Percentiles rank a stretch among this genome's conserved stretches.
Conservation (phyloP, 2,329 filamentous ascomycete genomes). For the Exophiala phaeomuriformis region DNA sequence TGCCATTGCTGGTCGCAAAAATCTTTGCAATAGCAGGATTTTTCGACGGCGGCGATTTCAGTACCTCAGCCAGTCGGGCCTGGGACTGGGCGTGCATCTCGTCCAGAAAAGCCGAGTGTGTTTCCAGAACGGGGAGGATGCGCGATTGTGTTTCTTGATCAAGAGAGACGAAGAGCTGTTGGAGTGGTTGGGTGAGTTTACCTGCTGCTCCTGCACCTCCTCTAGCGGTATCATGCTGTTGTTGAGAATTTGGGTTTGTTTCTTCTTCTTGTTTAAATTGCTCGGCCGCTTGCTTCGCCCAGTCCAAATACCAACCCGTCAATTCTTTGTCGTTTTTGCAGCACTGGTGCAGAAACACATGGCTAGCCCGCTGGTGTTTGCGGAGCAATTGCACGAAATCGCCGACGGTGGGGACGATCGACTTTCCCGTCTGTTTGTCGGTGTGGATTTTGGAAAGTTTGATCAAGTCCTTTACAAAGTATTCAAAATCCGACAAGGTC, state of each 20-base stretch:
- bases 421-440: conserved; percentile 25
- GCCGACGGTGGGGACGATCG: conserved; percentile 54
- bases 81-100: conserved; percentile 49
- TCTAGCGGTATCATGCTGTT: conserved; percentile 24
- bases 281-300: conserved; percentile 51
- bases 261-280: conserved; percentile 43
- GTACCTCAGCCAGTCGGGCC: conserved; percentile 50
- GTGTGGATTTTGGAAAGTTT: conserved; percentile 42
- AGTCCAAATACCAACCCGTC: conserved; percentile 53
- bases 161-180: conserved; percentile 43
- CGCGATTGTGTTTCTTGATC: conserved; percentile 39
- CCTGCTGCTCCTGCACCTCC: conserved; percentile 33
- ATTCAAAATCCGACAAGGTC: conserved; percentile 59
- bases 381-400: conserved; percentile 63
- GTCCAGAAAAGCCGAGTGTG: conserved; percentile 55
- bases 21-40: conserved; percentile 24
- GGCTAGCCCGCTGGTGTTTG: conserved; percentile 56
- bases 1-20: conserved; percentile 3
- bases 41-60: conserved; percentile 36
- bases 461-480: conserved; percentile 65
- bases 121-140: conserved; percentile 50
- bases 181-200: conserved; percentile 38
- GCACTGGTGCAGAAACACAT: conserved; percentile 65
- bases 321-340: conserved; percentile 61
- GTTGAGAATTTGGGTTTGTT: conserved; percentile 20